A percentile compares a stretch with the other conserved stretches of the same genome.
Conservation (phyloP, 495 filamentous ascomycete species). For the Penicillium steckii region DNA sequence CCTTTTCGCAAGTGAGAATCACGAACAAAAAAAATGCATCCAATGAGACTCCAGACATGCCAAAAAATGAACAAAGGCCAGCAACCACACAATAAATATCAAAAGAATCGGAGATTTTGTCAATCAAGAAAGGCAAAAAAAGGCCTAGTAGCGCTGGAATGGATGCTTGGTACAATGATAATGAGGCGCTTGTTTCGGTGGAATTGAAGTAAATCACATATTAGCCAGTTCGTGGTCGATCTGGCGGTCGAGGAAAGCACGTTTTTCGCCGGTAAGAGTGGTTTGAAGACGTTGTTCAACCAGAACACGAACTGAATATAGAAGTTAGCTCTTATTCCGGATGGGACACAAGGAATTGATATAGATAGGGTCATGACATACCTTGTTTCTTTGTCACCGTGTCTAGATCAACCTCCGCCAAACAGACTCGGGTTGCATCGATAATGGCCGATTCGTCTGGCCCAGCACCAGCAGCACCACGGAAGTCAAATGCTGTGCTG, state of each 20-base stretch:
- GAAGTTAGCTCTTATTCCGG: conserved; percentile 15
- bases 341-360: background rate
- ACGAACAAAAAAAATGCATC: conserved; percentile 15
- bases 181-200: conserved; percentile 9
- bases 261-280: conserved; percentile 76
- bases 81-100: no score
- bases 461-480: conserved; percentile 53
- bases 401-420: conserved; percentile 91
- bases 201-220: conserved; percentile 58
- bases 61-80: conserved; percentile 14
- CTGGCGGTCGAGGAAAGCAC: conserved; percentile 80
- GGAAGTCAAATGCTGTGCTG: conserved; percentile 70
- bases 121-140: background rate
- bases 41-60: conserved; percentile 32
- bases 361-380: conserved; percentile 26
- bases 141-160: conserved; percentile 12
- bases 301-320: conserved; percentile 65
- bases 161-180: conserved; percentile 24
- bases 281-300: conserved; percentile 92
- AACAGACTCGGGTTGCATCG: conserved; percentile 76
- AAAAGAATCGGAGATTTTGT: no score
- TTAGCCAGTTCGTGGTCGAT: conserved; percentile 93
- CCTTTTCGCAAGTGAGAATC: no score
- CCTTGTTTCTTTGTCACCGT: conserved; percentile 97
- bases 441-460: conserved; percentile 72